Base-by-base conservation (phyloP, 192 early-diverging fungal species). In the Backusella parvicylindrica region DNA sequence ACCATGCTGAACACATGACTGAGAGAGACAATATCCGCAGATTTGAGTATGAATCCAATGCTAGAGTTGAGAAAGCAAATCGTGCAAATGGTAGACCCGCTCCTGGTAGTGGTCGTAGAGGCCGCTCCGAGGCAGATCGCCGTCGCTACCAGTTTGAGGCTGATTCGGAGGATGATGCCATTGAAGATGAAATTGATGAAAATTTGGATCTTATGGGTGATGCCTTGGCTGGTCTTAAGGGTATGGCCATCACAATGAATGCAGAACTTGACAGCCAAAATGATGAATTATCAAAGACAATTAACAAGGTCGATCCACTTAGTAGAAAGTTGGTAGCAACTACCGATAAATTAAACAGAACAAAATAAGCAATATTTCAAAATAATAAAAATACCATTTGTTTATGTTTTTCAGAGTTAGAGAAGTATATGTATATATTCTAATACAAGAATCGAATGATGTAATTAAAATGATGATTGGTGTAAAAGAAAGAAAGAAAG, bases 161-260 rank as follows among this genome's bases (percentile, higher is more conserved):
- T 40, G 87, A 86, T 68, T 82, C 79, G 15, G 91, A 92, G 74
- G 92, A 94, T 78, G 83, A 90, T 70, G 79, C 71, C 12, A 38
- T 89, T 7, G 92, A 94, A 80, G 71, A 89, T 36, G 91, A 92
- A 71, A 86, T 94, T 72, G 86, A 94, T 79, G 68, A 79, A 21
- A 94, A 94, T 73, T 65, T 94, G 72, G 86, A 91, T 68, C 64
- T 85, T 67, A 82, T 92, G 50, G 81, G 87, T 56, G 76, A 71
- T 68, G 81, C 85, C 12, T 69, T 88, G 28, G 82, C 77, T 11
- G 75, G 85, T 30, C 80, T 92, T 60, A 91, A 90, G 86, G 82
- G 87, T 64, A 81, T 89, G 72, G 85, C 91, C 30, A 63, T 86
- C 23, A 82, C 87, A 64, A 90, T 88, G 73, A 83, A 79, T 64